Conservation (phyloP, 768 basidiomycete genomes). For the Galerina sulciceps region DNA sequence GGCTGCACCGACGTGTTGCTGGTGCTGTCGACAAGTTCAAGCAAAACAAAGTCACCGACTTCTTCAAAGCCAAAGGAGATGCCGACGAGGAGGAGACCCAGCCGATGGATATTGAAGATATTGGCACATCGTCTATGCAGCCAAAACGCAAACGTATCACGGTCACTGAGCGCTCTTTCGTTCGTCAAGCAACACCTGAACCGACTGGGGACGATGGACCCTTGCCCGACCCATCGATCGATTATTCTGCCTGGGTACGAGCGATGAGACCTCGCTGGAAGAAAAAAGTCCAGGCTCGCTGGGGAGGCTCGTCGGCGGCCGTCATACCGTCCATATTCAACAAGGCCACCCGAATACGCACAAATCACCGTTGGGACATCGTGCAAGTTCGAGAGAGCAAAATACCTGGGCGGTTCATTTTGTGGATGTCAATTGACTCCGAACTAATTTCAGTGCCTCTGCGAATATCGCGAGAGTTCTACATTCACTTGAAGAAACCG, state of each 20-base stretch:
- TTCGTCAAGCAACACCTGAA: conserved; percentile 48
- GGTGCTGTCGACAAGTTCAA: conserved; percentile 95
- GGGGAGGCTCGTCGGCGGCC: conserved; percentile 42
- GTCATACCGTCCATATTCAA: conserved; percentile 78
- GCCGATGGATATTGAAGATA: conserved; percentile 68
- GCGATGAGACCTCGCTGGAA: conserved; percentile 83
- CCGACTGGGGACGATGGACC: conserved; percentile 40
- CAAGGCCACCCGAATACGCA: conserved; percentile 51
- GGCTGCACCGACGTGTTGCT: conserved; percentile 91
- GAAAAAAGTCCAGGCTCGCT: conserved; percentile 52
- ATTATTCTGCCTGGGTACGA: conserved; percentile 80
- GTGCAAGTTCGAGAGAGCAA: conserved; percentile 85
- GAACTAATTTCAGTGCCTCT: conserved; percentile 82
- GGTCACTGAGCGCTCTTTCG: conserved; percentile 54
- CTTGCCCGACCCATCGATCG: conserved; percentile 63
- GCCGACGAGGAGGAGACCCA: conserved; percentile 37
- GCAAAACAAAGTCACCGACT: conserved; percentile 96
- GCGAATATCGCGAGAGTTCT: conserved; percentile 90
- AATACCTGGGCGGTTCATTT: conserved; percentile 77
- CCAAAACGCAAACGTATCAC: conserved; percentile 49
- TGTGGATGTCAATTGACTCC: conserved; percentile 87
- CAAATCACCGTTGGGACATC: conserved; percentile 86
- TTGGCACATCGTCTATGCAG: conserved; percentile 26
- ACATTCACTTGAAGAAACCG: conserved; percentile 82
- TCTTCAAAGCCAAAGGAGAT: conserved; percentile 63